These are phyloP conservation scores for Fusarium torulosum DNA, from an alignment of 2,329 filamentous ascomycete species.

Conservation along the genomic window DNA sequence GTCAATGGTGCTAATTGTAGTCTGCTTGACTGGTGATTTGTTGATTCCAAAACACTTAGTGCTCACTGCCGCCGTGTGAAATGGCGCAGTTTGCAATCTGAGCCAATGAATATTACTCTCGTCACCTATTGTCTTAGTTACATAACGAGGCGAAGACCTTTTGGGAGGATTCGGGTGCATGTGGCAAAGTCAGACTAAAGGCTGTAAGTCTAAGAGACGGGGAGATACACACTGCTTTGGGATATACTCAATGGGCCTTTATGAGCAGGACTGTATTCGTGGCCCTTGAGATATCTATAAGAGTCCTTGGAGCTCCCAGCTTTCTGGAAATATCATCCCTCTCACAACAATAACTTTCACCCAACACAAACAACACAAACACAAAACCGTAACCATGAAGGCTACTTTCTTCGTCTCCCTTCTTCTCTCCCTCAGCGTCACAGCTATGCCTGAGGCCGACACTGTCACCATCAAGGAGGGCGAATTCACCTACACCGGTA, in stretches of 20 bases:
- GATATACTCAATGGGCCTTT: rapidly evolving
- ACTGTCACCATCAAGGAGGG: constrained; percentile 16
- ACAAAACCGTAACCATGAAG: constrained; percentile 10
- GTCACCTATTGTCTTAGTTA: neutral
- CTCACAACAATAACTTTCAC: neutral
- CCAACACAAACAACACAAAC: neutral
- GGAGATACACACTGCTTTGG: neutral
- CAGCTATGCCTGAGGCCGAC: constrained; percentile 9
- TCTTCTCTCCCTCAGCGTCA: constrained; percentile 14
- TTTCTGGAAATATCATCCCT: neutral
- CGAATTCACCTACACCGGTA: constrained; percentile 10
- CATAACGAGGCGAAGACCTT: neutral
- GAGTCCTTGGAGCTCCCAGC: neutral
- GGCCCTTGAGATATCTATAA: neutral
- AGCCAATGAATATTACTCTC: neutral
- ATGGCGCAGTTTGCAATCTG: neutral
- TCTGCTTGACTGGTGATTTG: too few species aligned
- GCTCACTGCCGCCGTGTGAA: too few species aligned
- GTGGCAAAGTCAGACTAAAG: constrained; percentile 1
- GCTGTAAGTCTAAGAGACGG: neutral
- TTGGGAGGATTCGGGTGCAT: constrained; percentile 15
- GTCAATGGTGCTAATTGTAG: too few species aligned
- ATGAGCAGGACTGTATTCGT: rapidly evolving
- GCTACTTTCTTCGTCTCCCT: constrained; percentile 9
- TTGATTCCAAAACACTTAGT: too few species aligned